phyloP scores from a whole-genome alignment of 169 alveolate species.

The Eimeria acervulina region DNA sequence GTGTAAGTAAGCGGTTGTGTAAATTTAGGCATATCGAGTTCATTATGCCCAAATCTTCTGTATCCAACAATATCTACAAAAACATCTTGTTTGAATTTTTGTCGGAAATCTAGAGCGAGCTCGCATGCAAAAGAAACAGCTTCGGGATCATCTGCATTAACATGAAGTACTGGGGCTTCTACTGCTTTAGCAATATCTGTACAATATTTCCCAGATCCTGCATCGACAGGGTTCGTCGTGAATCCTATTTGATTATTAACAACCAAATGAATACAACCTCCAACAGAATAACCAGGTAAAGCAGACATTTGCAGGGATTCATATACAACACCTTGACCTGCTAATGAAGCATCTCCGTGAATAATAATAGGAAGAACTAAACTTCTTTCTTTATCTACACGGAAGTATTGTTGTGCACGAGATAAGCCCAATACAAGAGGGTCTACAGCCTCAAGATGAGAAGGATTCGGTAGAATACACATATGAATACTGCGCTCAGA shows the following conservation, averaged over 20 bases:
- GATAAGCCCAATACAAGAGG: conserved; percentile 96
- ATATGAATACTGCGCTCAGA: conserved; percentile 87
- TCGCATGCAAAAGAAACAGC: conserved; percentile 94
- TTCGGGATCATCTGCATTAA: conserved; percentile 96
- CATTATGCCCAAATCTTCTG: conserved; percentile 97
- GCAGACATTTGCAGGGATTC: conserved; percentile 96
- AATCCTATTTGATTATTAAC: conserved; percentile 97
- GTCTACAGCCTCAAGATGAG: conserved; percentile 97
- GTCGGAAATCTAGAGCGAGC: conserved; percentile 95
- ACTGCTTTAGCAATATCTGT: conserved; percentile 96
- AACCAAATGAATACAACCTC: conserved; percentile 86
- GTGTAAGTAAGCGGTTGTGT: conserved; percentile 96
- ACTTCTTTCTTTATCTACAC: conserved; percentile 84
- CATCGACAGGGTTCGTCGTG: conserved; percentile 96
- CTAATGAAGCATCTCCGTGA: conserved; percentile 98
- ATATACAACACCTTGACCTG: conserved; percentile 98
- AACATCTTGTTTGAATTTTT: conserved; percentile 93
- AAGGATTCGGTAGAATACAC: conserved; percentile 95
- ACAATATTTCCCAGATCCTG: conserved; percentile 94
- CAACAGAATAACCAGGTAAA: conserved; percentile 90
- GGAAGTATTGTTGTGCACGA: conserved; percentile 94
- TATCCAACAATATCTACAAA: conserved; percentile 96
- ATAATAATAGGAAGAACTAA: conserved; percentile 92
- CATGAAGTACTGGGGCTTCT: conserved; percentile 97
- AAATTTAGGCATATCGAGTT: conserved; percentile 97